A percentile compares a stretch with the other conserved stretches of the same genome.
Evolutionary conservation across 768 basidiomycete genomes (phyloP).

Genomic region (Lactarius deliciosus): DNA sequence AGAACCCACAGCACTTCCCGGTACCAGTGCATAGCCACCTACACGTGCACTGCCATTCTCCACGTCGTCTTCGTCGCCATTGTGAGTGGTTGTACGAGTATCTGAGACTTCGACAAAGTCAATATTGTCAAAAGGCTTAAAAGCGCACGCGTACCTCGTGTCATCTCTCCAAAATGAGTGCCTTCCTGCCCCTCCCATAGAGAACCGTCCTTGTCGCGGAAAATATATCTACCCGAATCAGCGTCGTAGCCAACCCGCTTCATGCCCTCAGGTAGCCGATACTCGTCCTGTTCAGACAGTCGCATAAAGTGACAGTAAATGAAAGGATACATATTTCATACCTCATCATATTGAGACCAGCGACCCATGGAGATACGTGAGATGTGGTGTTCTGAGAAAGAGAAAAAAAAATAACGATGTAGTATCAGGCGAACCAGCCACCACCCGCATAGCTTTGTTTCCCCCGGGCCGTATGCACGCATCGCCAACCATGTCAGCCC

Average conservation of each 20-base stretch:
- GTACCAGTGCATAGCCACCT: slow-evolving; percentile 16
- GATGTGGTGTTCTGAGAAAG: not conserved
- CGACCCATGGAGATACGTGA: slow-evolving; percentile 35
- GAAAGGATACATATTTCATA: slow-evolving; percentile 15
- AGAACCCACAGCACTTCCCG: slow-evolving; percentile 25
- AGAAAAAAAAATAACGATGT: not conserved
- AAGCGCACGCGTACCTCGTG: slow-evolving; percentile 37
- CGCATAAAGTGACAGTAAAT: not conserved
- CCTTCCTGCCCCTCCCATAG: slow-evolving; percentile 60
- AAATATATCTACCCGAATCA: slow-evolving; percentile 66
- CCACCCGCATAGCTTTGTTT: not conserved
- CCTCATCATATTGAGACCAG: slow-evolving; percentile 43
- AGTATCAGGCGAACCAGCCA: not conserved
- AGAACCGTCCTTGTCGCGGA: slow-evolving; percentile 53
- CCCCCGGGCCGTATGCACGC: not conserved
- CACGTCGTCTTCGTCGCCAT: slow-evolving; percentile 22
- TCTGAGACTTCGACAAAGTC: slow-evolving; percentile 18
- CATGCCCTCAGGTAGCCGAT: slow-evolving; percentile 52
- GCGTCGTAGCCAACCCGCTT: slow-evolving; percentile 75
- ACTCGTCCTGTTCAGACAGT: slow-evolving; percentile 43
- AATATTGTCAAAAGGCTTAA: not conserved
- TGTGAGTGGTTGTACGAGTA: not conserved
- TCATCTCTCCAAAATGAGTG: slow-evolving; percentile 56
- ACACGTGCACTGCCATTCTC: slow-evolving; percentile 25
- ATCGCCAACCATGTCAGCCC: not conserved